Base-by-base conservation (phyloP, 2,329 filamentous ascomycete genomes). In the Huntiella abstrusa region DNA sequence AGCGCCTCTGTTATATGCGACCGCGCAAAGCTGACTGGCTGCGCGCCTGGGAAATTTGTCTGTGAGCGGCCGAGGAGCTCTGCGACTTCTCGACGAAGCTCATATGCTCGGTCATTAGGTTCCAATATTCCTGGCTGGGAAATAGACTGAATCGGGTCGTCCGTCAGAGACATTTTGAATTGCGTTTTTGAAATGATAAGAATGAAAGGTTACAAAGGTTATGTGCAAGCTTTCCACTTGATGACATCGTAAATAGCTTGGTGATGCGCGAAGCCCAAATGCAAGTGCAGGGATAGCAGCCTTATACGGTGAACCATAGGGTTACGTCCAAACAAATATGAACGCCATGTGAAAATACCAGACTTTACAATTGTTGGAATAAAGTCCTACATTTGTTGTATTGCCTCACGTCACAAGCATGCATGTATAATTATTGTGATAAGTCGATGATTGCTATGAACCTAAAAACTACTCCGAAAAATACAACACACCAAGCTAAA, bases 21-120 rank as follows among this genome's bases (percentile, higher is more conserved):
- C 49, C 80, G 71, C 46, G 83, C 71, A 59, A 98, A 98, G 57
- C 84, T 93, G 53, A 98, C 87, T 11, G 91, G 91, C 61, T 98
- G 91, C 44, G 91, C 88, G 56, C 77, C 91, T 1, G 91, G 87
- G 55, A 98, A 98, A 52, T 64, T 70, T 17, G 66, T 64, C 53
- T 74, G 77, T 45, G 70, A 69, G 54, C 86, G 74, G 13, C 72
- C 70, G n/a, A 98, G 73, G 39, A 95, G 70, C 4, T 68, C 58
- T 19, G 83, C 81, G 49, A 94, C 83, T 58, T 43, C 28, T 13
- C 41, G 41, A 33, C 41, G 41, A 8, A 43, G 41, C 13, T 35
- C 41, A 11, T 43, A 33, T n/a, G 13, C 41, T 13, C 10, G 5
- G 19, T 34, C 28, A 11, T 12, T 32, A 3, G 77, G 81, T 53